phyloP scores from a whole-genome alignment of 2,329 filamentous ascomycete species.

The Hymenoscyphus albidus region DNA sequence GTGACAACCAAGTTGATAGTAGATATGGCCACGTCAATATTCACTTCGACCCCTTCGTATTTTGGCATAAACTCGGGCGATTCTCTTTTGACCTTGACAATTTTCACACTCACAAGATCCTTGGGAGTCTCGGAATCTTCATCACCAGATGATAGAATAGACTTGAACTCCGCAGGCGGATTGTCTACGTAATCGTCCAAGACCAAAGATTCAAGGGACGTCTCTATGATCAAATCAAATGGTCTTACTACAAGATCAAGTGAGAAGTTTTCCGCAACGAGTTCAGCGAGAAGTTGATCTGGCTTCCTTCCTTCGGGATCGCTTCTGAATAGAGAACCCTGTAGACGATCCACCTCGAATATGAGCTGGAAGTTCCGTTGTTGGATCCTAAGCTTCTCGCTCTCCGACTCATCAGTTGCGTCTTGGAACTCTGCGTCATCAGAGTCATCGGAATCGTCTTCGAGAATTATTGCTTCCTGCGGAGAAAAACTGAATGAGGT shows the following conservation, averaged over 20 bases:
- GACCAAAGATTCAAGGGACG: conserved; percentile 79
- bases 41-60: conserved; percentile 90
- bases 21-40: conserved; percentile 84
- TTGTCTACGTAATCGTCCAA: conserved; percentile 94
- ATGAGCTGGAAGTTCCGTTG: conserved; percentile 95
- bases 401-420: conserved; percentile 52
- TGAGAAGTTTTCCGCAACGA: conserved; percentile 85
- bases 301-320: conserved; percentile 72
- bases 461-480: conserved; percentile 73
- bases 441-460: conserved; percentile 53
- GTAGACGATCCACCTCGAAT: conserved; percentile 90
- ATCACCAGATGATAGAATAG: conserved; percentile 85
- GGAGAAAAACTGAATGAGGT: conserved; percentile 71
- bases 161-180: conserved; percentile 87
- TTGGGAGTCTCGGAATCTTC: conserved; percentile 70
- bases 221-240: conserved; percentile 90
- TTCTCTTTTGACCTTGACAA: conserved; percentile 80
- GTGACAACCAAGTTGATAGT: conserved; percentile 97
- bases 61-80: conserved; percentile 91
- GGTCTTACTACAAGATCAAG: conserved; percentile 84
- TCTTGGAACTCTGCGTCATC: conserved; percentile 65
- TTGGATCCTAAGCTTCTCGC: conserved; percentile 66
- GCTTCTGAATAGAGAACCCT: conserved; percentile 86
- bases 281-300: conserved; percentile 81
- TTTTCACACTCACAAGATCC: conserved; percentile 83